Evolutionary conservation across 345 rosid genomes (phyloP).

Genomic region (Populus davidiana): DNA sequence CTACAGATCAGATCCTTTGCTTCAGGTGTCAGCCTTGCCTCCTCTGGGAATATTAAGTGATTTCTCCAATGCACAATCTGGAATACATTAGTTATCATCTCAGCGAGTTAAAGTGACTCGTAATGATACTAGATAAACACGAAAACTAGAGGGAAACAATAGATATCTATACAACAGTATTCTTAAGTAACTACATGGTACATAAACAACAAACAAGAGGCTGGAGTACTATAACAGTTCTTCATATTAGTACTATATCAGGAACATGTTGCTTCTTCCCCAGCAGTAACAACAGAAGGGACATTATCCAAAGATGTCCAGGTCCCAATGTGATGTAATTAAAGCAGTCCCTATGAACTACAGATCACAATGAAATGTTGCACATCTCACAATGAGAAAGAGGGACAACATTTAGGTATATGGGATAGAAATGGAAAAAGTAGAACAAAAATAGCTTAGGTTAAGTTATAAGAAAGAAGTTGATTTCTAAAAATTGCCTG

Average conservation of each 20-base stretch:
- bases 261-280: no score
- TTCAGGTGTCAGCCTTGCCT: conserved; percentile 74
- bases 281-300: no score
- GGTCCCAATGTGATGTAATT: no score
- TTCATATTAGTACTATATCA: no score
- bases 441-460: not conserved
- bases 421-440: not conserved
- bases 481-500: not conserved
- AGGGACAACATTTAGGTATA: not conserved
- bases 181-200: no score
- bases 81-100: conserved; percentile 11
- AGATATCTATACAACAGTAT: no score
- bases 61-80: conserved; percentile 89
- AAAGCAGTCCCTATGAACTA: no score
- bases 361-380: no score
- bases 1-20: conserved; percentile 73
- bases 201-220: no score
- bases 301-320: no score
- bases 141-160: not conserved
- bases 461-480: not conserved
- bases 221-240: no score
- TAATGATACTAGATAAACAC: not conserved
- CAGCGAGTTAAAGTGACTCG: not conserved
- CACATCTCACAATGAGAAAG: not conserved
- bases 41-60: conserved; percentile 79